Percentiles rank a stretch among this genome's conserved stretches.
phyloP scores from a whole-genome alignment of 75 land plant species.

The Larix kaempferi region DNA sequence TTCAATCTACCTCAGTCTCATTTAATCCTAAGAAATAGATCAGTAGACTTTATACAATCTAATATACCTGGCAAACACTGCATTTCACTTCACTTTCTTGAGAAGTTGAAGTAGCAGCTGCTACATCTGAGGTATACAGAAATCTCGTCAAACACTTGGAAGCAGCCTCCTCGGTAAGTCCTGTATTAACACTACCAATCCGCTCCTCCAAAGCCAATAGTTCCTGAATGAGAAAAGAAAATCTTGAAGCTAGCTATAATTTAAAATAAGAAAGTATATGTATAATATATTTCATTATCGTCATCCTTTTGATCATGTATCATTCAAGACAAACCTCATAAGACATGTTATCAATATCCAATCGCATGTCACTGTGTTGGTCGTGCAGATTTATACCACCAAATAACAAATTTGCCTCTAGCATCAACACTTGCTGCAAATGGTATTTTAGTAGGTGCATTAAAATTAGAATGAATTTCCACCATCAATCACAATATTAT shows the following conservation, averaged over 20 bases:
- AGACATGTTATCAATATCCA: slow-evolving; percentile 96
- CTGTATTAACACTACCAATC: slow-evolving; percentile 87
- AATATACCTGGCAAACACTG: slow-evolving; percentile 78
- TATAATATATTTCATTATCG: background rate
- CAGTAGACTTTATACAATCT: background rate
- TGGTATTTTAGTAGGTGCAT: background rate
- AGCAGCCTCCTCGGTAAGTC: slow-evolving; percentile 56
- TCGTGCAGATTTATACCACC: slow-evolving; percentile 63
- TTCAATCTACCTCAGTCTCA: too few relatives aligned
- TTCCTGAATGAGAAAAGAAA: slow-evolving; percentile 35
- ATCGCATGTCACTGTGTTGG: slow-evolving; percentile 88
- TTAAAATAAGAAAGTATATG: background rate
- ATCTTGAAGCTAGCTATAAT: background rate
- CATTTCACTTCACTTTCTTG: slow-evolving; percentile 59
- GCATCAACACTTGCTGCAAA: slow-evolving; percentile 71
- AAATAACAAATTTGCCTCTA: slow-evolving; percentile 69
- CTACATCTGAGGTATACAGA: slow-evolving; percentile 2
- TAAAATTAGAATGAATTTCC: background rate
- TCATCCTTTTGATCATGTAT: background rate
- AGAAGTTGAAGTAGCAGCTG: slow-evolving; percentile 11
- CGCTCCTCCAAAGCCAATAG: slow-evolving; percentile 75
- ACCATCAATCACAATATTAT: background rate
- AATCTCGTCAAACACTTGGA: slow-evolving; percentile 43
- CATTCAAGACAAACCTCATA: slow-evolving; percentile 66
- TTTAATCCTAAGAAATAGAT: too few relatives aligned